A percentile compares a stretch with the other conserved stretches of the same genome.
These are phyloP conservation scores for Peronosclerospora sorghi DNA, from an alignment of 352 stramenopile species.

Conservation along the genomic window DNA sequence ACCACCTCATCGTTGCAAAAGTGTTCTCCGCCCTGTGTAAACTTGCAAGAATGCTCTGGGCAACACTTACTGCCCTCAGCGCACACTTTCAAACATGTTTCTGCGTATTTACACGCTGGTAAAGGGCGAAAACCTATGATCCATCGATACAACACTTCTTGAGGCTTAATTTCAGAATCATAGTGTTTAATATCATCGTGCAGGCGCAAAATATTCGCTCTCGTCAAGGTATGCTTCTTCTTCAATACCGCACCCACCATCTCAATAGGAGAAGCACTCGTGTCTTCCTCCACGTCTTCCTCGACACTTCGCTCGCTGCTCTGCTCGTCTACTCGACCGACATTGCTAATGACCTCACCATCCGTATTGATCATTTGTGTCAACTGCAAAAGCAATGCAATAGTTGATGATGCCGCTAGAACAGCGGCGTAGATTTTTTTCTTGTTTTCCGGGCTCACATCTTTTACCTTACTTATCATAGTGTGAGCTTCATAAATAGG, in stretches of 20 bases:
- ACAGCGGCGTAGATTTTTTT: constrained; percentile 21
- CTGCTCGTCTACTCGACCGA: background rate
- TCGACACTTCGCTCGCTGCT: background rate
- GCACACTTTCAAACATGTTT: constrained; percentile 27
- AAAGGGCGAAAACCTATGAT: constrained; percentile 39
- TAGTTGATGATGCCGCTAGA: constrained; percentile 8
- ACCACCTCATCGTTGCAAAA: constrained; percentile 22
- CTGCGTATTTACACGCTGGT: constrained; percentile 22
- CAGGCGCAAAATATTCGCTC: constrained; percentile 22
- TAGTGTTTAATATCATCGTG: constrained; percentile 53
- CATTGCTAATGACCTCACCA: background rate
- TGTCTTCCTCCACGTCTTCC: background rate
- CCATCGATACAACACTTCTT: constrained; percentile 52
- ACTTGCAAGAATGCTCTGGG: constrained; percentile 28
- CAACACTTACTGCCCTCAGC: constrained; percentile 15
- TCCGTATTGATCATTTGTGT: background rate
- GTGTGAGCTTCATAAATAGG: constrained; percentile 20
- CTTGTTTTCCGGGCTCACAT: constrained; percentile 4
- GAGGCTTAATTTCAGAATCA: constrained; percentile 30
- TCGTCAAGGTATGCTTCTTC: constrained; percentile 11
- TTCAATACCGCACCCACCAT: constrained; percentile 1
- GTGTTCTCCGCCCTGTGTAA: constrained; percentile 4
- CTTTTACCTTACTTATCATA: background rate
- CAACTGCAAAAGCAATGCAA: constrained; percentile 11
- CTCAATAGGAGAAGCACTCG: constrained; percentile 2